Evolutionary conservation across 768 basidiomycete species (phyloP).

Genomic region (Mycena alexandri): DNA sequence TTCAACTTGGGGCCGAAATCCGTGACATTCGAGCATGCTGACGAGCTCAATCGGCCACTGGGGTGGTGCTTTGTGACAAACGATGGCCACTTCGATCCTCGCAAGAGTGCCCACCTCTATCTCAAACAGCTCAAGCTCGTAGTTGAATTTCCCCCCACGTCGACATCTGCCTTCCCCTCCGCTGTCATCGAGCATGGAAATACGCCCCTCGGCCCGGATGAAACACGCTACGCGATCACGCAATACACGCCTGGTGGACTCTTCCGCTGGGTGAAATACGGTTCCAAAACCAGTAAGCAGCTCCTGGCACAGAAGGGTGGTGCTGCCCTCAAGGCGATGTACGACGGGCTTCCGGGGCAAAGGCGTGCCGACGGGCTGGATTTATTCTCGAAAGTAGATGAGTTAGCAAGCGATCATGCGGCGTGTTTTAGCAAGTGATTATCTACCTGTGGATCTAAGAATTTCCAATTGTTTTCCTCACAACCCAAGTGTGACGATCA

Average conservation of each 20-base stretch:
- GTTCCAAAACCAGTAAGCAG: conserved; percentile 27
- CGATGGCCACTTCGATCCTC: conserved; percentile 42
- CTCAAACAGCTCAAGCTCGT: conserved; percentile 41
- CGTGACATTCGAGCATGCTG: conserved; percentile 36
- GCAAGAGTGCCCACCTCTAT: conserved; percentile 44
- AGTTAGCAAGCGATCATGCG: neutral
- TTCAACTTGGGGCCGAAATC: conserved; percentile 46
- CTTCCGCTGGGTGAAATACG: conserved; percentile 42
- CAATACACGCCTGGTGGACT: conserved; percentile 45
- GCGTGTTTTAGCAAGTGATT: neutral
- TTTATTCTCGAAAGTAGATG: conserved; percentile 14
- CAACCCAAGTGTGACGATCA: no score
- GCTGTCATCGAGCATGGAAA: conserved; percentile 41
- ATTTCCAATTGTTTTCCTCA: no score
- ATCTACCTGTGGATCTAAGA: no score
- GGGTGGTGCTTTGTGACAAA: conserved; percentile 47
- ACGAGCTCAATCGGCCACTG: conserved; percentile 42
- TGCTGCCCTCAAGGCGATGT: neutral
- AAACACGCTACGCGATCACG: conserved; percentile 42
- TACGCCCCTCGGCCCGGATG: conserved; percentile 30
- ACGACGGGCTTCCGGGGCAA: neutral
- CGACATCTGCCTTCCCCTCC: conserved; percentile 40
- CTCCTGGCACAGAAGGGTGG: neutral
- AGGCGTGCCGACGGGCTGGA: neutral
- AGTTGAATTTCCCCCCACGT: conserved; percentile 42